Percentiles rank a stretch among this genome's conserved stretches.
Conservation (phyloP, 129 eudicot genomes). For the Helichrysum umbraculigerum region DNA sequence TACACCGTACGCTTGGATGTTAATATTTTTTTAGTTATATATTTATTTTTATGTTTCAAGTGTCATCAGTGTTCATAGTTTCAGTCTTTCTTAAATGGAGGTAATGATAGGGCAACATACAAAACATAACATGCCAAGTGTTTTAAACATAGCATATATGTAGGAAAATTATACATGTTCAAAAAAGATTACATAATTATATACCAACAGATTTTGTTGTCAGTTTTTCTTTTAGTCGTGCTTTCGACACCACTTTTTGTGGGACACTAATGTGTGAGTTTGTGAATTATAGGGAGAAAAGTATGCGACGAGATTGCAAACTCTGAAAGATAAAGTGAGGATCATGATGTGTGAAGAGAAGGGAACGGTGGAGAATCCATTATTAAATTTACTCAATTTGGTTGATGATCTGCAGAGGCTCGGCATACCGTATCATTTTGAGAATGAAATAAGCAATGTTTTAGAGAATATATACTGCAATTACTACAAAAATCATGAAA, state of each 20-base stretch:
- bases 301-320: not conserved
- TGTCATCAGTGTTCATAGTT: not conserved
- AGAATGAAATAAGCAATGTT: conserved; percentile 20
- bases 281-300: conserved; percentile 23
- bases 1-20: not conserved
- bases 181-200: no score
- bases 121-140: not conserved
- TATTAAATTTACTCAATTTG: conserved; percentile 24
- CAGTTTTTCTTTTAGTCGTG: no score
- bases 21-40: not conserved
- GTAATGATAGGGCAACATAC: no score
- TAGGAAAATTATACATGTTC: no score
- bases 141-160: no score
- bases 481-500: not conserved
- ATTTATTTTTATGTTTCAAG: not conserved
- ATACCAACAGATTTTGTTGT: no score
- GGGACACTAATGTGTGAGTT: not conserved
- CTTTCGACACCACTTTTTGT: no score
- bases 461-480: conserved; percentile 21
- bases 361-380: conserved; percentile 11
- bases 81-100: not conserved
- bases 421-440: conserved; percentile 41
- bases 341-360: conserved; percentile 3
- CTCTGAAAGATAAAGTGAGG: conserved; percentile 32
- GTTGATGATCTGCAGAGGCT: conserved; percentile 44